Percentiles rank a stretch among this genome's conserved stretches.
Evolutionary conservation across 768 basidiomycete genomes (phyloP).

Genomic region (Termitomyces heimii): DNA sequence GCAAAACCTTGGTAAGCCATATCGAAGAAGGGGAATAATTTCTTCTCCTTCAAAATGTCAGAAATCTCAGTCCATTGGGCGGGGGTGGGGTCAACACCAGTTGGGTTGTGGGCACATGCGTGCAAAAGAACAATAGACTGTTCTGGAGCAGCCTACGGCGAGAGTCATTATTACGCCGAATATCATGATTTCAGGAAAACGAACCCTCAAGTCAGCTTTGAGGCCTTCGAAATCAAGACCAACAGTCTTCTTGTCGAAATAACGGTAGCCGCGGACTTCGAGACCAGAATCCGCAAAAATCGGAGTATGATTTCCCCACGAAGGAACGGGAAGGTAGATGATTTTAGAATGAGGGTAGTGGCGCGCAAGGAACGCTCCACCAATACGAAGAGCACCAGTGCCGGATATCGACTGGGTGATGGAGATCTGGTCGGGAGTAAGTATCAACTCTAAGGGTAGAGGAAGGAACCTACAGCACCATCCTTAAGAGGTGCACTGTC

Average conservation of each 20-base stretch:
- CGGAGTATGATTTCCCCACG: conserved; percentile 97
- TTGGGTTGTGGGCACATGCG: conserved; percentile 99
- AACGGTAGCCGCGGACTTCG: conserved; percentile 88
- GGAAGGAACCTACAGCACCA: conserved; percentile 52
- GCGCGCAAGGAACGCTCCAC: conserved; percentile 84
- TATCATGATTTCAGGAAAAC: conserved; percentile 12
- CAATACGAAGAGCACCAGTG: conserved; percentile 95
- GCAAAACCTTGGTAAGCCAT: conserved; percentile 99
- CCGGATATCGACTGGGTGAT: conserved; percentile 95
- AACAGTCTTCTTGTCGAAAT: conserved; percentile 90
- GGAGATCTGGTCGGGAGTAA: conserved; percentile 49
- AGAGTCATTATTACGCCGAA: conserved; percentile 1
- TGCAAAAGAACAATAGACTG: conserved; percentile 85
- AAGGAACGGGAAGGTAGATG: conserved; percentile 89
- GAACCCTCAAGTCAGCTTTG: conserved; percentile 78
- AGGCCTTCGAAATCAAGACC: conserved; percentile 90
- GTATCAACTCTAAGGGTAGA: conserved; percentile 2
- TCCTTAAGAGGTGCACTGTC: conserved; percentile 69
- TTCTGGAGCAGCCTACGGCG: conserved; percentile 59
- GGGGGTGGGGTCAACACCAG: conserved; percentile 90
- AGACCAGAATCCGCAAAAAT: conserved; percentile 93
- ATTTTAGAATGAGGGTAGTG: conserved; percentile 84
- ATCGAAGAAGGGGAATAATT: conserved; percentile 97
- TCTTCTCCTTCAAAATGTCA: conserved; percentile 80
- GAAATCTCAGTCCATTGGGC: conserved; percentile 92